These are phyloP conservation scores for Penicillium paneum DNA, from an alignment of 2,329 filamentous ascomycete species.

Conservation along the genomic window DNA sequence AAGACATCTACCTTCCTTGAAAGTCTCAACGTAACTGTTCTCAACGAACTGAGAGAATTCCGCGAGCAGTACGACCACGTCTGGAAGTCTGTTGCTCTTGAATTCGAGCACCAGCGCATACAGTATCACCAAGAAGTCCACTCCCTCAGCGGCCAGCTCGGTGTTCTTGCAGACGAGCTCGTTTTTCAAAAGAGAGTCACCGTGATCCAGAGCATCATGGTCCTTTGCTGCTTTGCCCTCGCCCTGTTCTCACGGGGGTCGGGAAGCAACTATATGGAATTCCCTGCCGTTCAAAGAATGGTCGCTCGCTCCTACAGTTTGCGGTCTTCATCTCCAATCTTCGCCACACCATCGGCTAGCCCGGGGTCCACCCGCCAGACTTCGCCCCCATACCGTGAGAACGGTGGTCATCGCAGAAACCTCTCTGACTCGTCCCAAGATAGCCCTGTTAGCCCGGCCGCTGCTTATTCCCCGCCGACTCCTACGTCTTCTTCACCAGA, in stretches of 20 bases:
- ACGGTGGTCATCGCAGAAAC: slow-evolving; percentile 29
- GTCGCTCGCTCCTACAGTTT: slow-evolving; percentile 46
- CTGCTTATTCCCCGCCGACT: slow-evolving; percentile 41
- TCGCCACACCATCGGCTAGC: slow-evolving; percentile 37
- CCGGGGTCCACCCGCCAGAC: slow-evolving; percentile 36
- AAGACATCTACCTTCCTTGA: slow-evolving; percentile 80
- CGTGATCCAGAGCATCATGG: slow-evolving; percentile 82
- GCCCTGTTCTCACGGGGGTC: slow-evolving; percentile 68
- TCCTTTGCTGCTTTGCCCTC: slow-evolving; percentile 80
- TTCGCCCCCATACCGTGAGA: slow-evolving; percentile 29
- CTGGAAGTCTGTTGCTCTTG: slow-evolving; percentile 92
- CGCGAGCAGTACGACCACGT: slow-evolving; percentile 90
- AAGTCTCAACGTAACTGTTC: slow-evolving; percentile 80
- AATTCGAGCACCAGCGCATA: slow-evolving; percentile 83
- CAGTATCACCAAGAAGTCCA: slow-evolving; percentile 79
- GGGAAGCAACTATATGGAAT: slow-evolving; percentile 44
- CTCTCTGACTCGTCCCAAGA: slow-evolving; percentile 34
- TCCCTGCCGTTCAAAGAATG: slow-evolving; percentile 48
- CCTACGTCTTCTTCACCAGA: slow-evolving; percentile 32
- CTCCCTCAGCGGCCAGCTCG: slow-evolving; percentile 75
- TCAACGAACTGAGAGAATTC: slow-evolving; percentile 73
- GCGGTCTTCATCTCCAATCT: slow-evolving; percentile 36
- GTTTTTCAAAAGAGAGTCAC: slow-evolving; percentile 82
- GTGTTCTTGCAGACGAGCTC: slow-evolving; percentile 89
- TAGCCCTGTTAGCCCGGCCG: slow-evolving; percentile 29